A percentile compares a stretch with the other conserved stretches of the same genome.
These are phyloP conservation scores for Mikania micrantha DNA, from an alignment of 129 eudicot species.

Conservation along the genomic window DNA sequence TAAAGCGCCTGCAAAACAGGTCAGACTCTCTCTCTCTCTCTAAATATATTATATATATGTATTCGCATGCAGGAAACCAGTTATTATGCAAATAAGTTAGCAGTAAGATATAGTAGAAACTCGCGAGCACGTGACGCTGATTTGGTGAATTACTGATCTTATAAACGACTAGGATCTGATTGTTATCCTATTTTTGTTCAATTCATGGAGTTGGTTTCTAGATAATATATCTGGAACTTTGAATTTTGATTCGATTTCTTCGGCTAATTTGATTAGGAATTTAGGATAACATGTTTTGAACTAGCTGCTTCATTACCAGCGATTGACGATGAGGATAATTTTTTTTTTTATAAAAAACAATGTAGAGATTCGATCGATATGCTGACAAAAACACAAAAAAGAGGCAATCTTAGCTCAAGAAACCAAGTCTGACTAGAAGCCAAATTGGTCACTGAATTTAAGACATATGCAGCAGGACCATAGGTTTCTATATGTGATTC, in stretches of 20 bases:
- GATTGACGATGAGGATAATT: neutral
- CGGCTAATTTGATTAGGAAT: neutral
- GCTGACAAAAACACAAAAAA: neutral
- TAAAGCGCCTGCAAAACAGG: conserved; percentile 27
- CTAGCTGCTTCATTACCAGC: neutral
- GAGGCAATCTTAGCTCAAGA: neutral
- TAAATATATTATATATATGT: neutral
- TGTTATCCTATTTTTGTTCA: neutral
- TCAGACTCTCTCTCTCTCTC: conserved; percentile 9
- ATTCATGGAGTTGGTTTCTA: neutral
- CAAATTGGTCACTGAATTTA: neutral
- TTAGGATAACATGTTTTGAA: neutral
- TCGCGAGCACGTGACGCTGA: neutral
- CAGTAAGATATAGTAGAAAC: neutral
- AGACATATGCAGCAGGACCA: neutral
- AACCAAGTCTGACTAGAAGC: conserved; percentile 7
- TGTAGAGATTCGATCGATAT: neutral
- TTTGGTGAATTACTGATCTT: neutral
- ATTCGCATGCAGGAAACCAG: neutral
- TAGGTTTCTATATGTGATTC: neutral
- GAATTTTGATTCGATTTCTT: neutral
- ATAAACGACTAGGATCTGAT: conserved; percentile 2
- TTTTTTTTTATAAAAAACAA: neutral
- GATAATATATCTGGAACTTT: neutral
- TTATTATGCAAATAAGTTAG: neutral